Percentiles rank a stretch among this genome's conserved stretches.
These are phyloP conservation scores for Globisporangium nagaii DNA, from an alignment of 352 stramenopile genomes.

Conservation along the genomic window DNA sequence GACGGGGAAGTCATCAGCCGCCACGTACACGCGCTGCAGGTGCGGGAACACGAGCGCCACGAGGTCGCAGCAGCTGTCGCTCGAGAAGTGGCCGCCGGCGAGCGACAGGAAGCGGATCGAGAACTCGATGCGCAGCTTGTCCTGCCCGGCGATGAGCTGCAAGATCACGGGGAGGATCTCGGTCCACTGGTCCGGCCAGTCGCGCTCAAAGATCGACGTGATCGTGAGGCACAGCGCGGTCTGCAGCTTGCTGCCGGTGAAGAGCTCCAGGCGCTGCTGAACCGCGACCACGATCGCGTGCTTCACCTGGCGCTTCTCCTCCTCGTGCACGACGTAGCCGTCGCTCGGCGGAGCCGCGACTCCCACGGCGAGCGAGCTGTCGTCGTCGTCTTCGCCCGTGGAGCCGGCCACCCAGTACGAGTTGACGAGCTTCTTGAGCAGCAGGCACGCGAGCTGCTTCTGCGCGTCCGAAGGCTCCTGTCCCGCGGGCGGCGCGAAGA, in stretches of 20 bases:
- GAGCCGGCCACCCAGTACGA: slow-evolving; percentile 44
- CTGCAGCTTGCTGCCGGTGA: slow-evolving; percentile 67
- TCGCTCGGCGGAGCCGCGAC: not conserved
- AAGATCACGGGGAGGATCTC: slow-evolving; percentile 66
- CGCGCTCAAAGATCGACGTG: slow-evolving; percentile 76
- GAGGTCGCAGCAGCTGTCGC: slow-evolving; percentile 75
- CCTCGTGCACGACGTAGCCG: slow-evolving; percentile 46
- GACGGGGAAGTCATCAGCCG: slow-evolving; percentile 34
- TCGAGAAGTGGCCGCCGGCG: slow-evolving; percentile 66
- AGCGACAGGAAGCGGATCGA: slow-evolving; percentile 72
- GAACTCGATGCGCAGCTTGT: slow-evolving; percentile 62
- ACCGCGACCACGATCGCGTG: slow-evolving; percentile 50
- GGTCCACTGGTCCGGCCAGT: slow-evolving; percentile 80
- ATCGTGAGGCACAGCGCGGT: slow-evolving; percentile 73
- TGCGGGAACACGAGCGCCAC: slow-evolving; percentile 72
- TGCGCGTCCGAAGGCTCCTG: slow-evolving; percentile 27
- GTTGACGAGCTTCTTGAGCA: slow-evolving; percentile 75
- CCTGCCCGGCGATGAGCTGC: slow-evolving; percentile 42
- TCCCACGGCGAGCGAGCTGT: not conserved
- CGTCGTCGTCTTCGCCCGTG: slow-evolving; percentile 18
- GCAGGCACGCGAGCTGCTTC: slow-evolving; percentile 61
- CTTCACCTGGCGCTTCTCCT: slow-evolving; percentile 67
- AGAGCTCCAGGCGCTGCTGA: slow-evolving; percentile 51
- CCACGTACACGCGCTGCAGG: slow-evolving; percentile 54
- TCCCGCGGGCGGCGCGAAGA: slow-evolving; percentile 38